Conservation (phyloP, 164 flowering plant species). For the Annona squamosa region DNA sequence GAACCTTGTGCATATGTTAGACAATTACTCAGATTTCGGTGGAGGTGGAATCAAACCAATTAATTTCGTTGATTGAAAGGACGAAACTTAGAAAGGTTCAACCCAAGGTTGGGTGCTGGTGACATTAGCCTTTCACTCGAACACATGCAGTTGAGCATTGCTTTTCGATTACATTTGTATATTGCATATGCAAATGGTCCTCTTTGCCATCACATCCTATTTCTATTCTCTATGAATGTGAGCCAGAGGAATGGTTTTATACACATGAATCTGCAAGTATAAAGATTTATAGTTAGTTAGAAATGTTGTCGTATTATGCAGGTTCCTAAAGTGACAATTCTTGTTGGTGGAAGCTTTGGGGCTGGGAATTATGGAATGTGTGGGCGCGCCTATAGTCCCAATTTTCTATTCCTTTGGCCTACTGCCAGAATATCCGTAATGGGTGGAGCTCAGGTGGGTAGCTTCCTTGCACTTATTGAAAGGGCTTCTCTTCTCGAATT, state of each 20-base stretch:
- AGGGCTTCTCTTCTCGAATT: not conserved
- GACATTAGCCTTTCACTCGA: too few relatives aligned
- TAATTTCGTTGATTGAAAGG: not conserved
- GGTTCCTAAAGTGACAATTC: slow-evolving; percentile 89
- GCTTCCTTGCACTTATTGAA: not conserved
- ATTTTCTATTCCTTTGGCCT: slow-evolving; percentile 96
- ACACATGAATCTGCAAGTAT: not conserved
- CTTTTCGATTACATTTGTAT: not conserved
- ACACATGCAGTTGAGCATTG: not conserved
- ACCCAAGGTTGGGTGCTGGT: not conserved
- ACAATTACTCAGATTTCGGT: not conserved
- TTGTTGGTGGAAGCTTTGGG: slow-evolving; percentile 98
- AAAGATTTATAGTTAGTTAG: not conserved
- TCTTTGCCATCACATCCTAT: too few relatives aligned
- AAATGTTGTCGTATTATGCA: slow-evolving; percentile 18
- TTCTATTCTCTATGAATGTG: not conserved
- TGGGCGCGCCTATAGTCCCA: slow-evolving; percentile 95
- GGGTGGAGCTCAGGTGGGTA: slow-evolving; percentile 99
- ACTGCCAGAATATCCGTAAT: slow-evolving; percentile 91
- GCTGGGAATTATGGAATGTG: slow-evolving; percentile 99
- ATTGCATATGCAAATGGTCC: too few relatives aligned
- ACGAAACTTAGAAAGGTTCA: not conserved
- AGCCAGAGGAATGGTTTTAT: not conserved
- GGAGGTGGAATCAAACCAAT: not conserved
- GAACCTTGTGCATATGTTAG: not conserved